These are phyloP conservation scores for Stramenopiles sp. DNA, from an alignment of 352 stramenopile genomes.

Conservation along the genomic window DNA sequence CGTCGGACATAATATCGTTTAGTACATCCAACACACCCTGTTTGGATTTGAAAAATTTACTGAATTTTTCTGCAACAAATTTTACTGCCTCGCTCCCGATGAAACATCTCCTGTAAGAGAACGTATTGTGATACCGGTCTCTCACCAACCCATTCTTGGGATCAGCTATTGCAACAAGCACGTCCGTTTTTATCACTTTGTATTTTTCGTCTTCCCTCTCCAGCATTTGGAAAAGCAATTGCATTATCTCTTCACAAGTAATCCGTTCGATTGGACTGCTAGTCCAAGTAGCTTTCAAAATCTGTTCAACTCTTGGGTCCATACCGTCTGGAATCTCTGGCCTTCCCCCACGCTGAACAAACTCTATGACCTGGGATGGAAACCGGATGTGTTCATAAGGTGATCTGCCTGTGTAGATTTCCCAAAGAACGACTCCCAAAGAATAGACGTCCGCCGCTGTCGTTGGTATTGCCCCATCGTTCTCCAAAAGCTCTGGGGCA, in stretches of 20 bases:
- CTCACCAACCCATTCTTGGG: not conserved
- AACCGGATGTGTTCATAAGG: not conserved
- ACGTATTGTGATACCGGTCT: not conserved
- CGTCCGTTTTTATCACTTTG: not conserved
- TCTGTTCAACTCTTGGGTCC: not conserved
- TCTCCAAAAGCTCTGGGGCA: not conserved
- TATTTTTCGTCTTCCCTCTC: not conserved
- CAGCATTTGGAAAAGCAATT: not conserved
- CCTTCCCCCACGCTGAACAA: not conserved
- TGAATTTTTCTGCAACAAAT: not conserved
- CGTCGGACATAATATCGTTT: not conserved
- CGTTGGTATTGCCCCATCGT: not conserved
- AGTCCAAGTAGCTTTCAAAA: not conserved
- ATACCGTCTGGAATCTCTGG: not conserved
- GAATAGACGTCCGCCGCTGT: not conserved
- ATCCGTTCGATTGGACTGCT: not conserved
- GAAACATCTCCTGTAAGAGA: not conserved
- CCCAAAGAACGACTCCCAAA: not conserved
- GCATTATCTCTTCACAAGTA: not conserved
- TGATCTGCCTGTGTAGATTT: not conserved
- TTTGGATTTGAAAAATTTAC: not conserved
- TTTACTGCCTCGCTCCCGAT: not conserved
- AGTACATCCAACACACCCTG: not conserved
- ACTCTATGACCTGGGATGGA: not conserved
- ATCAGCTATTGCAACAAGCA: not conserved